These are phyloP conservation scores for Cryphonectria japonica DNA, from an alignment of 2,329 filamentous ascomycete species.

Conservation along the genomic window DNA sequence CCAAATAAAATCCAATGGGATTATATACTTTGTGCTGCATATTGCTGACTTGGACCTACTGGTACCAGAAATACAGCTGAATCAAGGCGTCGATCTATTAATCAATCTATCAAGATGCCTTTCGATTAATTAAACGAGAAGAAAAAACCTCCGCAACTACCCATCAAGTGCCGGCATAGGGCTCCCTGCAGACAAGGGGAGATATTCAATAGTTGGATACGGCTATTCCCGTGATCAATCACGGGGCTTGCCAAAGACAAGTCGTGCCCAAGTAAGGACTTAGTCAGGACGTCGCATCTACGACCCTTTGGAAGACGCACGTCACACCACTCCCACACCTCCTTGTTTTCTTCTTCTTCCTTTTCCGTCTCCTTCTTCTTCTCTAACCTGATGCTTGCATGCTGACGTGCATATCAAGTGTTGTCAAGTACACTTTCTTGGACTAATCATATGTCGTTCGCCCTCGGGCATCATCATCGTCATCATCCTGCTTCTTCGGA, in stretches of 20 bases:
- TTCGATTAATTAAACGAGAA: background rate
- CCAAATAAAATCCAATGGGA: background rate
- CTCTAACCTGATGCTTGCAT: background rate
- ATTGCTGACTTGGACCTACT: background rate
- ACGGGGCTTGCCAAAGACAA: background rate
- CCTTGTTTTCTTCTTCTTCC: background rate
- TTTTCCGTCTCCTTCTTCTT: no score
- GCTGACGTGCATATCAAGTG: background rate
- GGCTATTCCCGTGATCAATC: slow-evolving; percentile 5
- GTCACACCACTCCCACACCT: background rate
- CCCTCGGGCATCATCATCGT: no score
- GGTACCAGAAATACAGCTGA: no score
- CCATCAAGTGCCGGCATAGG: slow-evolving; percentile 11
- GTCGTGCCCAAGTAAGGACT: background rate
- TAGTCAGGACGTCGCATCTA: background rate
- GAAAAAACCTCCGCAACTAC: background rate
- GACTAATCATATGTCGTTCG: background rate
- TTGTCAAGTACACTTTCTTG: background rate
- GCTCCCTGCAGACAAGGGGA: background rate
- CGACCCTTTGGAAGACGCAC: background rate
- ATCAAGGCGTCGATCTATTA: background rate
- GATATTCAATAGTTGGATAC: background rate
- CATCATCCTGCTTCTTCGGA: slow-evolving; percentile 8
- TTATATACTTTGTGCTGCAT: background rate
- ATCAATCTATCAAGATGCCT: background rate